These are phyloP conservation scores for Debaryomyces tyrocola DNA, from an alignment of 805 yeast genomes.

Conservation along the genomic window DNA sequence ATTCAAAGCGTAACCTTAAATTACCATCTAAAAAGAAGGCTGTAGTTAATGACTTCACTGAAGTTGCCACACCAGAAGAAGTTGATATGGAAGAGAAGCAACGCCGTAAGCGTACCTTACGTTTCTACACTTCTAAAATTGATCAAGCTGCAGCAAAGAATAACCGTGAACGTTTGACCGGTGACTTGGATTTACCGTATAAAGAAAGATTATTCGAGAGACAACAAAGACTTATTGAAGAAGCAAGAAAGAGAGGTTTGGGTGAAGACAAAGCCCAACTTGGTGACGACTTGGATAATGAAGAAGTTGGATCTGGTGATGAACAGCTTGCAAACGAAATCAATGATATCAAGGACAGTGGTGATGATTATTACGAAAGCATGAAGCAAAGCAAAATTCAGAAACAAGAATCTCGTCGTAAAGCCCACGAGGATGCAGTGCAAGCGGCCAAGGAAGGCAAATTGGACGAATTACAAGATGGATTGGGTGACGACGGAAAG, in stretches of 20 bases:
- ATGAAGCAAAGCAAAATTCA: constrained; percentile 48
- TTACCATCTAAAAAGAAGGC: constrained; percentile 18
- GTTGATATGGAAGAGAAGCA: constrained; percentile 86
- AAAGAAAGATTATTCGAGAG: constrained; percentile 87
- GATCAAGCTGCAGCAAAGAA: constrained; percentile 76
- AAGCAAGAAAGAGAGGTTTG: constrained; percentile 81
- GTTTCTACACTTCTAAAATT: constrained; percentile 96
- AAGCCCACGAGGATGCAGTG: constrained; percentile 69
- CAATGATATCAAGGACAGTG: constrained; percentile 41
- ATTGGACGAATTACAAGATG: constrained; percentile 67
- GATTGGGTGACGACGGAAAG: constrained; percentile 77
- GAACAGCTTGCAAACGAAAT: constrained; percentile 41
- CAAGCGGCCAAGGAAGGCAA: constrained; percentile 84
- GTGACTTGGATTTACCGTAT: constrained; percentile 91
- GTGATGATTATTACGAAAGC: constrained; percentile 57
- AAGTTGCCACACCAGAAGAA: constrained; percentile 64
- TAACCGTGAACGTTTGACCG: constrained; percentile 46
- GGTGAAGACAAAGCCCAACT: constrained; percentile 44
- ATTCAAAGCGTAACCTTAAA: constrained; percentile 53
- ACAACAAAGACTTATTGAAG: constrained; percentile 82
- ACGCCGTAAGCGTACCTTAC: constrained; percentile 73
- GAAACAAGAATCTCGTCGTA: constrained; percentile 54
- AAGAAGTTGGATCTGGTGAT: constrained; percentile 50
- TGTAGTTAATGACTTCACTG: constrained; percentile 57
- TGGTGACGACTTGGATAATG: constrained; percentile 57